A percentile compares a stretch with the other conserved stretches of the same genome.
Conservation (phyloP, 768 basidiomycete genomes). For the Trametes punicea region DNA sequence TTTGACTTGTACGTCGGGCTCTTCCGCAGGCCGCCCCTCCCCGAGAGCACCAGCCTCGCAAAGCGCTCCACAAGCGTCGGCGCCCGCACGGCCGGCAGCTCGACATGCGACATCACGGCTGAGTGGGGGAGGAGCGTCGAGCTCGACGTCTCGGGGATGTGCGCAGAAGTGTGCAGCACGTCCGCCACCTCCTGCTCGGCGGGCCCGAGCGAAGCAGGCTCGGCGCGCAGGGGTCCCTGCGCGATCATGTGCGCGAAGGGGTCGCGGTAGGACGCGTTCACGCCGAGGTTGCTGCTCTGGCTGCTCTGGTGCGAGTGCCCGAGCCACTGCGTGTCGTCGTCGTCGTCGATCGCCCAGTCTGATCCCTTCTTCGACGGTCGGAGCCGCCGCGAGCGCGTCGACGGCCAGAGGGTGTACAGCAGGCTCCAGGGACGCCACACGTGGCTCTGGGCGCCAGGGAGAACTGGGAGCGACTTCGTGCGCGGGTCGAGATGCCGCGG, state of each 20-base stretch:
- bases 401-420: neutral
- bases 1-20: slow-evolving; percentile 10
- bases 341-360: slow-evolving; percentile 15
- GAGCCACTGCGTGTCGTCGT: slow-evolving; percentile 1
- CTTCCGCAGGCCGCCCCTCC: slow-evolving; percentile 9
- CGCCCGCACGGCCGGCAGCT: slow-evolving; percentile 3
- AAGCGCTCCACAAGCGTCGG: slow-evolving; percentile 16
- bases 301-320: neutral
- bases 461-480: neutral
- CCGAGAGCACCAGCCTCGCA: neutral
- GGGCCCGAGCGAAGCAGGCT: neutral
- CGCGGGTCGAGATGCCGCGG: neutral
- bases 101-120: neutral
- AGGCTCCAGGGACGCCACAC: neutral
- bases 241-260: neutral
- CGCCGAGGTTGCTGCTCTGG: neutral
- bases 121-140: slow-evolving; percentile 5
- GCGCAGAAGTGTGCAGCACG: slow-evolving; percentile 2
- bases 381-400: slow-evolving; percentile 1
- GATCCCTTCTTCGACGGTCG: slow-evolving; percentile 9
- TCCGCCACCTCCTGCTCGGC: too few relatives aligned
- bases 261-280: neutral
- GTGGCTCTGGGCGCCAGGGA: neutral
- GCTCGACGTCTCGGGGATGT: slow-evolving; percentile 6
- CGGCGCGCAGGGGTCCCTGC: neutral